Evolutionary conservation across 2,329 filamentous ascomycete species (phyloP), one percentile per base, ranked within the genome.

Genomic region (Apiospora arundinis): DNA sequence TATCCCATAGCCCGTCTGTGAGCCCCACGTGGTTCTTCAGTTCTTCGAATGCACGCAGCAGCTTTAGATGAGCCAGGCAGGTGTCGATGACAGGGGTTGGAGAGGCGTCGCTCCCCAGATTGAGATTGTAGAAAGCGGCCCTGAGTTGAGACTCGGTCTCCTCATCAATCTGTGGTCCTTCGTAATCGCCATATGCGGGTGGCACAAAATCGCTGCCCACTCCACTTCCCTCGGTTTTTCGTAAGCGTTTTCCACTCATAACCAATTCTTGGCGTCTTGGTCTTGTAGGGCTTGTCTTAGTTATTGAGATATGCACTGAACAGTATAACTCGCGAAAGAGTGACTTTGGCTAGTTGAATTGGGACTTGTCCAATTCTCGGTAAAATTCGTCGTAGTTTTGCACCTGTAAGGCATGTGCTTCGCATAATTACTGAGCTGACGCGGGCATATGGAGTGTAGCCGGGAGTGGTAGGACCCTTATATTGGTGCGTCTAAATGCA

Each of bases 1-100:
- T 85, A 6, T 87, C 88, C 79, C 90, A 94, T 1, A 94, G 81
- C 0, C 90, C 89, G 74, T 93, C 89, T 0, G 82, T 86, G 70
- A 87, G 89, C 6, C 89, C 90, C 25, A 93, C 81, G n/a, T 88
- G 86, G 72, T 92, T 88, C 72, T 90, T 91, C 70, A 95, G 81
- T 42, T 86, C 84, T 74, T 92, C 88, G 69, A 95, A 85, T 8
- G 89, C 88, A 70, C 90, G 87, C 1, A 95, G 84, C 0, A 95
- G 83, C 78, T 93, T 93, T 48, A 95, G 85, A 79, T 95, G 92
- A 1, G 88, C 90, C 42, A 92, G 87, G 74, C 91, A 93, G 60
- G 89, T 84, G 72, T 90, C 85, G n/a, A 60, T 37, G 12, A 44
- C 28, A 5, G 70, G 70, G 37, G 48, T 49, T 5, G 67, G 18